phyloP scores from a whole-genome alignment of 2,329 filamentous ascomycete genomes.

The Alternaria arborescens region DNA sequence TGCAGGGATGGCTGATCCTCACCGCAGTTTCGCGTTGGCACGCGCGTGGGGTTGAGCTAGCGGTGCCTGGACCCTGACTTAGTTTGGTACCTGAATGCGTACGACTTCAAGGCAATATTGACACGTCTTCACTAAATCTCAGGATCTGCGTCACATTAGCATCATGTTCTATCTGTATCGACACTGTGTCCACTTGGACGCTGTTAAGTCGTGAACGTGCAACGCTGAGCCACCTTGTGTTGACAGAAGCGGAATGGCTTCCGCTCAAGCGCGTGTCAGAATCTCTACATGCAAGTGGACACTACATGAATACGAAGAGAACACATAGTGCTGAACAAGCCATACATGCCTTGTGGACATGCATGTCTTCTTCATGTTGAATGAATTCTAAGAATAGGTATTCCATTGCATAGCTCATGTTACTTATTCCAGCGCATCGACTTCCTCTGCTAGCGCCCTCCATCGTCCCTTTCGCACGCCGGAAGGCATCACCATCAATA shows the following conservation, averaged over 20 bases:
- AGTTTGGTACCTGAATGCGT: constrained; percentile 11
- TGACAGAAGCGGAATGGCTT: constrained; percentile 16
- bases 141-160: not conserved
- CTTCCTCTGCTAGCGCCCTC: constrained; percentile 33
- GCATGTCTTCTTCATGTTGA: not conserved
- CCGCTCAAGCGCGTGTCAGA: constrained; percentile 2
- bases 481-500: constrained; percentile 33
- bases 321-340: not conserved
- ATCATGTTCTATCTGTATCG: not conserved
- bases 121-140: constrained; percentile 2
- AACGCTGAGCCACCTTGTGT: constrained; percentile 5
- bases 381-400: not conserved
- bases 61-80: constrained; percentile 17
- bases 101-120: not conserved
- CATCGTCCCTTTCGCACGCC: constrained; percentile 37
- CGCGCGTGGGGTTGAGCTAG: constrained; percentile 30
- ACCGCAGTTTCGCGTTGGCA: constrained; percentile 26
- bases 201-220: constrained; percentile 5
- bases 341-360: not conserved
- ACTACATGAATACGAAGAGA: constrained; percentile 1
- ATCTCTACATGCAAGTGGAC: not conserved
- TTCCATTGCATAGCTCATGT: not conserved
- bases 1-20: constrained; percentile 32
- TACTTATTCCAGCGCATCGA: constrained; percentile 21
- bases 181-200: not conserved